A percentile compares a stretch with the other conserved stretches of the same genome.
Conservation (phyloP, 1,284 basidiomycete genomes). For the Ustilago bromivora region DNA sequence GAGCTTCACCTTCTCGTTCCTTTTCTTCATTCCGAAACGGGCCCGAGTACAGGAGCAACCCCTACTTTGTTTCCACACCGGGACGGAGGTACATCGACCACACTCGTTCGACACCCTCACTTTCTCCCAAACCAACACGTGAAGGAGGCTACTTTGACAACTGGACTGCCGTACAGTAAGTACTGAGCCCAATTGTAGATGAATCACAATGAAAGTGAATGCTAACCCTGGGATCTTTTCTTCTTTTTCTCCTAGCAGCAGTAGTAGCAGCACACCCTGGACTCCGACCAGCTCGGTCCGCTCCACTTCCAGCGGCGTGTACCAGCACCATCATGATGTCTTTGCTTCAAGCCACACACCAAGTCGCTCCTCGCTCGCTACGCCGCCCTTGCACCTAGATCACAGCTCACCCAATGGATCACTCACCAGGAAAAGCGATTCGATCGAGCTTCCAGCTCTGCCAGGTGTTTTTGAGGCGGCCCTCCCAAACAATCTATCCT, state of each 20-base stretch:
- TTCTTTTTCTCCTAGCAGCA: background rate
- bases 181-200: background rate
- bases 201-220: background rate
- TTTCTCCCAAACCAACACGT: constrained; percentile 4
- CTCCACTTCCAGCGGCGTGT: constrained; percentile 14
- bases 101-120: constrained; percentile 5
- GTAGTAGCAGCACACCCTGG: constrained; percentile 10
- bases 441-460: background rate
- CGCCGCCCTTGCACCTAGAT: constrained; percentile 4
- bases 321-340: constrained; percentile 6
- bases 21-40: constrained; percentile 12
- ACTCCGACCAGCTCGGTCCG: constrained; percentile 42
- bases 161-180: constrained; percentile 26
- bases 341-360: constrained; percentile 1
- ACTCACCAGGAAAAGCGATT: background rate
- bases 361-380: constrained; percentile 8
- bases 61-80: constrained; percentile 21
- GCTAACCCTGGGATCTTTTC: background rate
- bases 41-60: constrained; percentile 25
- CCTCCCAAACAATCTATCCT: background rate
- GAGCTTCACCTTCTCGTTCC: constrained; percentile 7
- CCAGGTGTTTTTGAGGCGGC: background rate
- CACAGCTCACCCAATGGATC: constrained; percentile 1
- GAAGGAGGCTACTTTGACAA: background rate
- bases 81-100: constrained; percentile 12